A percentile compares a stretch with the other conserved stretches of the same genome.
Evolutionary conservation across 352 stramenopile species (phyloP).

Genomic region (Phytopythium ostracodes): DNA sequence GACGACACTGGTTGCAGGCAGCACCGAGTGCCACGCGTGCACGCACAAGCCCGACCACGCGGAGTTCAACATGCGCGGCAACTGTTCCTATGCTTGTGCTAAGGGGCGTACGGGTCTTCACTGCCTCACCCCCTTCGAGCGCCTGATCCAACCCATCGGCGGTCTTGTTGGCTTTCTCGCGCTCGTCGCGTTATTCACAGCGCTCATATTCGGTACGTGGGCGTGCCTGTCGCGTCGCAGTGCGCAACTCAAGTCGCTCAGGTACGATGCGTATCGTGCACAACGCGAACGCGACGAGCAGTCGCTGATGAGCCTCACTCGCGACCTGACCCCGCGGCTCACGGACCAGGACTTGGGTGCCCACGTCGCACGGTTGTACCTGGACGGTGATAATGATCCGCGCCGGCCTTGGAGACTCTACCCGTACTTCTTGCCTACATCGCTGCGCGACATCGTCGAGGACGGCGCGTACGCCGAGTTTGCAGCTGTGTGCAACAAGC

Average conservation of each 20-base stretch:
- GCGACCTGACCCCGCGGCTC: conserved; percentile 62
- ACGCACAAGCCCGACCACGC: conserved; percentile 62
- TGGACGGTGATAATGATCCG: conserved; percentile 67
- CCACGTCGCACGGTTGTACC: conserved; percentile 74
- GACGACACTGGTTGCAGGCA: conserved; percentile 51
- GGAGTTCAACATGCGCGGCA: conserved; percentile 70
- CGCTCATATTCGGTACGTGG: conserved; percentile 58
- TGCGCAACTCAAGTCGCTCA: conserved; percentile 32
- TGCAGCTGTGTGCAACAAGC: conserved; percentile 65
- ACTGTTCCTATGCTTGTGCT: conserved; percentile 78
- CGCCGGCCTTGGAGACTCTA: conserved; percentile 63
- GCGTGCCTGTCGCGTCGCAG: conserved; percentile 66
- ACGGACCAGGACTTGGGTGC: conserved; percentile 72
- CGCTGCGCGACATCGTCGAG: conserved; percentile 68
- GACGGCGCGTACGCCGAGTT: conserved; percentile 72
- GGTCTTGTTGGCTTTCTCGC: conserved; percentile 71
- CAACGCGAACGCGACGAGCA: conserved; percentile 70
- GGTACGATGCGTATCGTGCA: conserved; percentile 72
- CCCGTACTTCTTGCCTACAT: conserved; percentile 46
- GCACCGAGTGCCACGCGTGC: conserved; percentile 45
- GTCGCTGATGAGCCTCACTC: conserved; percentile 67
- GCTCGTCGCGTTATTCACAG: conserved; percentile 52
- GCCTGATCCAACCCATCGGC: conserved; percentile 75
- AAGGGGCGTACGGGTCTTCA: conserved; percentile 75
- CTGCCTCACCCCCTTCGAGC: conserved; percentile 82